phyloP scores from a whole-genome alignment of 805 yeast species.

The Priceomyces medius region DNA sequence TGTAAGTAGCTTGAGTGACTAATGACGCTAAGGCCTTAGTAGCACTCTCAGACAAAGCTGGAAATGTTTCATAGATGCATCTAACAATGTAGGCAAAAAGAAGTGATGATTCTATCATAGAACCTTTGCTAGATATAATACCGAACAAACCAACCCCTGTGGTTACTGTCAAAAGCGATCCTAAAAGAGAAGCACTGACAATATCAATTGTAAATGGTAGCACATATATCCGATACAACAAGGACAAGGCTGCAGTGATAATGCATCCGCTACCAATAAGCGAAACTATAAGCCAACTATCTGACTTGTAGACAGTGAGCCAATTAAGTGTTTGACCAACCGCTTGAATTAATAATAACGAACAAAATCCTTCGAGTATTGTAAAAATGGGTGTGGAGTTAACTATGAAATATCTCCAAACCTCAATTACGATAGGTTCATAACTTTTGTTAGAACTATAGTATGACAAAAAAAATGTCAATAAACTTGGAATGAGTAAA shows the following conservation, averaged over 20 bases:
- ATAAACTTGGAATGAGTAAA: constrained; percentile 73
- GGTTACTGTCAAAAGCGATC: constrained; percentile 78
- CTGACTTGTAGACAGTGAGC: constrained; percentile 62
- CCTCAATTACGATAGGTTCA: constrained; percentile 34
- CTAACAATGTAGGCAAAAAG: constrained; percentile 89
- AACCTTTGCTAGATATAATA: constrained; percentile 76
- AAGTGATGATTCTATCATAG: constrained; percentile 86
- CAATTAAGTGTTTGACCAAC: constrained; percentile 79
- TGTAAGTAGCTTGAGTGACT: constrained; percentile 33
- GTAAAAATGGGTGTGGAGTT: constrained; percentile 90
- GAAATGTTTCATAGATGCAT: constrained; percentile 89
- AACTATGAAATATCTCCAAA: constrained; percentile 71
- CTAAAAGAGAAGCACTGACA: constrained; percentile 77
- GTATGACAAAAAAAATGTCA: constrained; percentile 64
- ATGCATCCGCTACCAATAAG: constrained; percentile 71
- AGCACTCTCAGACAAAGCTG: constrained; percentile 67
- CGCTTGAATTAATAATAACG: constrained; percentile 87
- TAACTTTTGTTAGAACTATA: constrained; percentile 28
- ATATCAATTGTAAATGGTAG: constrained; percentile 70
- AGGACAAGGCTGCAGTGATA: constrained; percentile 73
- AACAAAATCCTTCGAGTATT: constrained; percentile 88
- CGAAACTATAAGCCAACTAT: constrained; percentile 74
- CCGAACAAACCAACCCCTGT: constrained; percentile 78
- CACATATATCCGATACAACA: constrained; percentile 78
- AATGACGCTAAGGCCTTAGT: constrained; percentile 29